phyloP scores from a whole-genome alignment of 306 rosid genomes.

The Styphnolobium japonicum region DNA sequence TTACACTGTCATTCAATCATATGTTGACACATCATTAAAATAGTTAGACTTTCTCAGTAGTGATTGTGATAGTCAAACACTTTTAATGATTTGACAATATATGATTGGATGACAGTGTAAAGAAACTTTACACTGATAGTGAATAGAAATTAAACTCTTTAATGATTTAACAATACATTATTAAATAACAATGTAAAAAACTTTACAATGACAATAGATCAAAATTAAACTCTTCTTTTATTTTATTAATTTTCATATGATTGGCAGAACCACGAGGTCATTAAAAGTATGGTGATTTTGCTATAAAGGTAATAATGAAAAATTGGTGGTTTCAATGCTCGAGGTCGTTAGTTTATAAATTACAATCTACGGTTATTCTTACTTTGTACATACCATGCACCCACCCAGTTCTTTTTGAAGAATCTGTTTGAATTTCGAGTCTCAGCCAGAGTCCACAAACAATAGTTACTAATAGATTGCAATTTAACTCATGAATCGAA shows the following conservation, averaged over 20 bases:
- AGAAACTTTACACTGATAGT: no score
- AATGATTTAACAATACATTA: no score
- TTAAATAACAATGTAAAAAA: no score
- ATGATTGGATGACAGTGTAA: no score
- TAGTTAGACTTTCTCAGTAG: no score
- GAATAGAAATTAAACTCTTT: no score
- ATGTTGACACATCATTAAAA: no score
- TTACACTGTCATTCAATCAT: no score
- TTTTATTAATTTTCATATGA: slow-evolving; percentile 9
- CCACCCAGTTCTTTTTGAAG: neutral
- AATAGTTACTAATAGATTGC: neutral
- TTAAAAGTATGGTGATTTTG: slow-evolving; percentile 30
- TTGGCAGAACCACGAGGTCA: slow-evolving; percentile 27
- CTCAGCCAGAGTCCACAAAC: neutral
- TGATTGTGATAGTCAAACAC: no score
- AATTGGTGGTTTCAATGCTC: slow-evolving; percentile 41
- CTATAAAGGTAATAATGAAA: slow-evolving; percentile 17
- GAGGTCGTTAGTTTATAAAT: neutral
- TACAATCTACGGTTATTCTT: neutral
- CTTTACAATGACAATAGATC: no score
- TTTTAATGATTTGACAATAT: no score
- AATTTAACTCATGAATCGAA: neutral
- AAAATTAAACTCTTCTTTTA: neutral
- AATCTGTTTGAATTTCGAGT: neutral
- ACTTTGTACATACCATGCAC: neutral